A percentile compares a stretch with the other conserved stretches of the same genome.
Conservation (phyloP, 495 filamentous ascomycete species). For the Terfezia claveryi region DNA sequence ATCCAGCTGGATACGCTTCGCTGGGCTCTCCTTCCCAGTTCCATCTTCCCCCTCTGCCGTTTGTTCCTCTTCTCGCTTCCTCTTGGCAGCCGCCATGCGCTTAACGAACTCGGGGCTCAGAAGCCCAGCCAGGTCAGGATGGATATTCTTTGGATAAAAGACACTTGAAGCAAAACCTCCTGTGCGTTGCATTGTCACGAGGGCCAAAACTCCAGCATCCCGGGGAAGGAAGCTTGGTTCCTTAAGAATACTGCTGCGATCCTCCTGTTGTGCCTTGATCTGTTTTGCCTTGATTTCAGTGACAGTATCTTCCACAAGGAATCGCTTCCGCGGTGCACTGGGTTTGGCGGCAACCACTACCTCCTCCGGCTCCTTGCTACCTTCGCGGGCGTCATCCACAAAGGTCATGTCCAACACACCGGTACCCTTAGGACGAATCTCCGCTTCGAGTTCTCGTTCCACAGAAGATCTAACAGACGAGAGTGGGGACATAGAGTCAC, state of each 20-base stretch:
- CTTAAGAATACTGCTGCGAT: conserved; percentile 61
- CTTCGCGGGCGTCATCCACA: conserved; percentile 27
- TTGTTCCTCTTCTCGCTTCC: conserved; percentile 79
- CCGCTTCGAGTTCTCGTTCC: conserved; percentile 37
- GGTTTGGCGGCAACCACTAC: conserved; percentile 31
- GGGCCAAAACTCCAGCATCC: conserved; percentile 59
- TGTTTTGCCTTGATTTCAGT: conserved; percentile 27
- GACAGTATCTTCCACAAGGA: conserved; percentile 14
- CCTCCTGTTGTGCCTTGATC: conserved; percentile 59
- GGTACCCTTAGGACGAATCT: conserved; percentile 22
- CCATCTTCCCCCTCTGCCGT: conserved; percentile 33
- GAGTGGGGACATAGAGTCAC: conserved; percentile 43
- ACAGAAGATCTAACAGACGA: conserved; percentile 32
- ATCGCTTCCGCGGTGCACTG: conserved; percentile 28
- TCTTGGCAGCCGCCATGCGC: conserved; percentile 60
- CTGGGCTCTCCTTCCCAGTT: conserved; percentile 31
- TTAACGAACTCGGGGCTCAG: conserved; percentile 62
- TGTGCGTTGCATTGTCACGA: conserved; percentile 76
- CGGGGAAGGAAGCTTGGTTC: conserved; percentile 57
- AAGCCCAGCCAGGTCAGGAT: conserved; percentile 71
- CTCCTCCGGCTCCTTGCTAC: conserved; percentile 29
- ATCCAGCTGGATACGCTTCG: conserved; percentile 47
- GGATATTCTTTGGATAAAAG: conserved; percentile 31
- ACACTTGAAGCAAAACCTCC: conserved; percentile 63
- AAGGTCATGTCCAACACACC: conserved; percentile 23